phyloP scores from a whole-genome alignment of 2,329 filamentous ascomycete species.

The Lasiodiplodia sp. region DNA sequence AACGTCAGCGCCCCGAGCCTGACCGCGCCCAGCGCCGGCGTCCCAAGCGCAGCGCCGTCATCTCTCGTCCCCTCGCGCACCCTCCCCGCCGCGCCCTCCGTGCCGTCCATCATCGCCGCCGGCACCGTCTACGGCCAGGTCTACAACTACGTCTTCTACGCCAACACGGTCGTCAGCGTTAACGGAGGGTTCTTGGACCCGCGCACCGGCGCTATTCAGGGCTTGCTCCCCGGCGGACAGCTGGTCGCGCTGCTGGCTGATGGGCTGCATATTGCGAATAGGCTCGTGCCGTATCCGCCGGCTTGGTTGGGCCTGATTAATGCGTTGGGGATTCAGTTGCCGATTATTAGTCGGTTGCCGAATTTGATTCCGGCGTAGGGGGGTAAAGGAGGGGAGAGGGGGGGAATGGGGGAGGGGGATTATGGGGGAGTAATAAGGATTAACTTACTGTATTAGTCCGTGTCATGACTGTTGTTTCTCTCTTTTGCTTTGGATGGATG shows the following conservation, averaged over 20 bases:
- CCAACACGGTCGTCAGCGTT: constrained; percentile 27
- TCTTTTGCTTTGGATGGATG: not conserved
- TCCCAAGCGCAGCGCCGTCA: not conserved
- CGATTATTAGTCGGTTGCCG: constrained; percentile 14
- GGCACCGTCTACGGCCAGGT: constrained; percentile 28
- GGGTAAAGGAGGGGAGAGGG: no score
- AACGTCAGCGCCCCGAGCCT: not conserved
- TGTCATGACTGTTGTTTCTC: not conserved
- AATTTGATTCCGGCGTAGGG: constrained; percentile 15
- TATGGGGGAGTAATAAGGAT: not conserved
- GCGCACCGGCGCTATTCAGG: constrained; percentile 22
- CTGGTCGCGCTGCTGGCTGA: constrained; percentile 18
- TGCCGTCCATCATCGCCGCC: constrained; percentile 20
- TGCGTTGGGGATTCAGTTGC: constrained; percentile 14
- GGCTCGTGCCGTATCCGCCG: constrained; percentile 27
- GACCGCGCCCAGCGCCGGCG: not conserved
- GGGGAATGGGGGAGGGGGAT: not conserved
- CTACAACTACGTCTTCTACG: constrained; percentile 30
- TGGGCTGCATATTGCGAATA: constrained; percentile 27
- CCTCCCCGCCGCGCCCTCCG: not conserved
- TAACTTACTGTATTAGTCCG: not conserved
- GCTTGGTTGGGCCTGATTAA: not conserved
- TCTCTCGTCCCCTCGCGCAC: not conserved
- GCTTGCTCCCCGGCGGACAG: constrained; percentile 25
- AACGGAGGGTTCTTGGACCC: constrained; percentile 28